These are phyloP conservation scores for Fusarium subglutinans DNA, from an alignment of 2,329 filamentous ascomycete genomes.

Conservation along the genomic window DNA sequence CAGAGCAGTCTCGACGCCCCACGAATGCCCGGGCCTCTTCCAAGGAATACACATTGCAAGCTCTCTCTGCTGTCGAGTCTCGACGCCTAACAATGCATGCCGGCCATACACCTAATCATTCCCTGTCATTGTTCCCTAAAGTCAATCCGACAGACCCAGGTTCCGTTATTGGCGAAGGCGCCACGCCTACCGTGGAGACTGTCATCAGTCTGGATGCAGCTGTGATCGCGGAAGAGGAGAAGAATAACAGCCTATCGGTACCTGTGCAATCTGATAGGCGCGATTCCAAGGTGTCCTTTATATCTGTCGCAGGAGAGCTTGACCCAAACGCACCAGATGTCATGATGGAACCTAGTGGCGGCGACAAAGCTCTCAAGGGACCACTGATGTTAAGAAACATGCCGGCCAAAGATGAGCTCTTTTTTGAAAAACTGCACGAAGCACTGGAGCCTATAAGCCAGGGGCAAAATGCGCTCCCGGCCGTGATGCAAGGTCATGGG, in stretches of 20 bases:
- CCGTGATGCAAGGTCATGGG: slow-evolving; percentile 50
- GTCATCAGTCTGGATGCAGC: slow-evolving; percentile 17
- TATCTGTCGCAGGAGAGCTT: slow-evolving; percentile 14
- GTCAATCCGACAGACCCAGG: slow-evolving; percentile 52
- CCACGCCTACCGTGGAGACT: slow-evolving; percentile 43
- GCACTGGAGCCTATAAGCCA: slow-evolving; percentile 62
- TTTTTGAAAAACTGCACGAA: slow-evolving; percentile 60
- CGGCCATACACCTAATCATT: slow-evolving; percentile 70
- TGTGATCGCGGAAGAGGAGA: not conserved
- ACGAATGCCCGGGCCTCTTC: slow-evolving; percentile 41
- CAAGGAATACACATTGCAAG: slow-evolving; percentile 56
- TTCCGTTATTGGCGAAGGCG: slow-evolving; percentile 40
- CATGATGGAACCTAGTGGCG: slow-evolving; percentile 51
- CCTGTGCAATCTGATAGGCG: slow-evolving; percentile 12
- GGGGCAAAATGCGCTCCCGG: slow-evolving; percentile 58
- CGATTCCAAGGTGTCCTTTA: slow-evolving; percentile 32
- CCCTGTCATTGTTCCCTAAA: slow-evolving; percentile 61
- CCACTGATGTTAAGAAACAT: slow-evolving; percentile 65
- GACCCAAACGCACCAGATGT: slow-evolving; percentile 38
- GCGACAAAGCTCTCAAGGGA: slow-evolving; percentile 58
- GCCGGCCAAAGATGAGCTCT: slow-evolving; percentile 64
- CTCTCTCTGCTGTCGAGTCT: slow-evolving; percentile 58
- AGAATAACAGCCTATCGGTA: not conserved
- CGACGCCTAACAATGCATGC: slow-evolving; percentile 68
- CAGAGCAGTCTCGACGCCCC: slow-evolving; percentile 20